These are phyloP conservation scores for Nyctanthes arbortristis DNA, from an alignment of 257 asterid species.

Conservation along the genomic window DNA sequence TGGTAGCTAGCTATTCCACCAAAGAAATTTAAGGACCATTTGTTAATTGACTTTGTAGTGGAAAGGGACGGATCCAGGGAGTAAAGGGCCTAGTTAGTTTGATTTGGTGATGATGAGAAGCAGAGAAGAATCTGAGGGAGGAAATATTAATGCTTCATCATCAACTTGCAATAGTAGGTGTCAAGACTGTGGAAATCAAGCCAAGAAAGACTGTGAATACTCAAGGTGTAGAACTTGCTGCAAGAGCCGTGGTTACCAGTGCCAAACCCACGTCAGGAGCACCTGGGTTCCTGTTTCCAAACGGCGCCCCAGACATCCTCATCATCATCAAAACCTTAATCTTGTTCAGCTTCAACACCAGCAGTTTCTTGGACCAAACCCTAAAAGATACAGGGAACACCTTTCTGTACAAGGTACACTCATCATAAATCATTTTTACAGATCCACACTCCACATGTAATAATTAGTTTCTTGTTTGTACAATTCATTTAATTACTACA, in stretches of 20 bases:
- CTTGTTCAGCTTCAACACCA: slow-evolving; percentile 31
- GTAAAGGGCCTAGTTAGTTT: neutral
- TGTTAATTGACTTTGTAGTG: too few relatives aligned
- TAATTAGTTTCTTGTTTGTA: too few relatives aligned
- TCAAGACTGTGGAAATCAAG: slow-evolving; percentile 83
- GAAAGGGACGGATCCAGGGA: neutral
- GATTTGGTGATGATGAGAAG: slow-evolving; percentile 36
- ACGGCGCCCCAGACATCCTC: slow-evolving; percentile 47
- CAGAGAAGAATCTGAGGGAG: slow-evolving; percentile 32
- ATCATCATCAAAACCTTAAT: slow-evolving; percentile 39
- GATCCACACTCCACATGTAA: neutral
- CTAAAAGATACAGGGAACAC: slow-evolving; percentile 61
- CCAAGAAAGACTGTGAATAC: slow-evolving; percentile 64
- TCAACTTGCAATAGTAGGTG: slow-evolving; percentile 47
- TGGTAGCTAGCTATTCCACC: too few relatives aligned
- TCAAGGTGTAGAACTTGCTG: slow-evolving; percentile 78
- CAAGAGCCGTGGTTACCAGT: slow-evolving; percentile 63
- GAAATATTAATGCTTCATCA: slow-evolving; percentile 10
- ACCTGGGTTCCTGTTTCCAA: slow-evolving; percentile 74
- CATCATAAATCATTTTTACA: slow-evolving; percentile 13
- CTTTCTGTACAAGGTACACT: slow-evolving; percentile 4
- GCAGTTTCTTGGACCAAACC: slow-evolving; percentile 39
- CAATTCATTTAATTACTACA: neutral
- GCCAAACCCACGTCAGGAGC: slow-evolving; percentile 79
- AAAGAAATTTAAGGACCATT: too few relatives aligned